A percentile compares a stretch with the other conserved stretches of the same genome.
Evolutionary conservation across 2,329 filamentous ascomycete species (phyloP).

Genomic region (Hypocrella siamensis): DNA sequence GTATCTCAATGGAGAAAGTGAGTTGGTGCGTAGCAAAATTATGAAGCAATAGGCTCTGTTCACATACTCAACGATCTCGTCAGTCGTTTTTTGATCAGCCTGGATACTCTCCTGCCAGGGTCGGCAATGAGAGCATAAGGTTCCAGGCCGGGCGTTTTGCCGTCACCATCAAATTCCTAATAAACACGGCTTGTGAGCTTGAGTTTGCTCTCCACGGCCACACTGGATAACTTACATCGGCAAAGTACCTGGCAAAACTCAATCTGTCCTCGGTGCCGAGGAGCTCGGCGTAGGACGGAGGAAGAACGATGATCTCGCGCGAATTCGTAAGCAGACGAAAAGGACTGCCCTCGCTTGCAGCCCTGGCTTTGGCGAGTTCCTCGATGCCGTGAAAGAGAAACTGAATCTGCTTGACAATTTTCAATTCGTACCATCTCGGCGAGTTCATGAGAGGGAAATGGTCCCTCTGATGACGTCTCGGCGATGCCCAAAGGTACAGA

Average conservation of each 20-base stretch:
- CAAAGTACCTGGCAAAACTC: constrained; percentile 5
- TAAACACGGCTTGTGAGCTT: too few species aligned
- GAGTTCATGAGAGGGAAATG: constrained; percentile 3
- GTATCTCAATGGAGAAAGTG: constrained; percentile 1
- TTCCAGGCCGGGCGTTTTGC: constrained; percentile 4
- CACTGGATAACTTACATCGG: constrained; percentile 2
- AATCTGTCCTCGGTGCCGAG: constrained; percentile 2
- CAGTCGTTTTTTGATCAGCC: constrained; percentile 4
- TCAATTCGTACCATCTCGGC: constrained; percentile 4
- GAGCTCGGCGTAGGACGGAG: constrained; percentile 4
- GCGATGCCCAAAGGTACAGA: not conserved
- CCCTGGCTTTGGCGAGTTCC: constrained; percentile 3
- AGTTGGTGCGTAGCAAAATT: too few species aligned
- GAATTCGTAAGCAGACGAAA: constrained; percentile 6
- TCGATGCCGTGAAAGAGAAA: constrained; percentile 4
- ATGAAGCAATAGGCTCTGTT: too few species aligned
- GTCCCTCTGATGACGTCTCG: not conserved
- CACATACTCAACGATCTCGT: constrained; percentile 4
- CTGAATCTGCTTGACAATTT: constrained; percentile 2
- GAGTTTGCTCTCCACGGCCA: too few species aligned
- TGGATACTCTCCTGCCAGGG: constrained; percentile 3
- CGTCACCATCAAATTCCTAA: constrained; percentile 6
- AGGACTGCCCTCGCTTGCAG: constrained; percentile 1
- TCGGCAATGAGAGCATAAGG: constrained; percentile 5
- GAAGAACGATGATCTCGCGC: constrained; percentile 5